Percentiles rank a stretch among this genome's conserved stretches.
Evolutionary conservation across 2,329 filamentous ascomycete genomes (phyloP).

Genomic region (Fusarium sp.): DNA sequence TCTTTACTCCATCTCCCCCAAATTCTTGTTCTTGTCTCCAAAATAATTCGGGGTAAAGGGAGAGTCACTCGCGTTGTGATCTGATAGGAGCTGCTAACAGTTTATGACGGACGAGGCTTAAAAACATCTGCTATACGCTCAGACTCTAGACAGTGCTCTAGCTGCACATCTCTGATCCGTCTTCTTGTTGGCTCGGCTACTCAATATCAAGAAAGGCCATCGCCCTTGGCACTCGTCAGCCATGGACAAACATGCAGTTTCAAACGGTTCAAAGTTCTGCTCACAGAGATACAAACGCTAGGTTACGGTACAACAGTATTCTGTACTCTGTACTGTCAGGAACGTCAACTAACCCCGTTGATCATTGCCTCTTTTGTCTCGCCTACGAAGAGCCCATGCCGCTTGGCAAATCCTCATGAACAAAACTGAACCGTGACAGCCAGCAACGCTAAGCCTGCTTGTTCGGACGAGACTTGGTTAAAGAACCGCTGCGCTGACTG

Average conservation of each 20-base stretch:
- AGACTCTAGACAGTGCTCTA: background rate
- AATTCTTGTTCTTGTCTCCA: slow-evolving; percentile 10
- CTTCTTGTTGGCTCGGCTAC: background rate
- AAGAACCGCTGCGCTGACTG: no score
- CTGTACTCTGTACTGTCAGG: background rate
- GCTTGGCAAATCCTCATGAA: slow-evolving; percentile 11
- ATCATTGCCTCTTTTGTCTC: slow-evolving; percentile 10
- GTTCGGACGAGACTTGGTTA: background rate
- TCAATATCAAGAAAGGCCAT: background rate
- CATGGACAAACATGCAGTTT: no score
- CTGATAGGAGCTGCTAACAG: slow-evolving; percentile 13
- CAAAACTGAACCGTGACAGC: no score
- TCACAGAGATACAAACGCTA: no score
- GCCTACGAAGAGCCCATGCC: slow-evolving; percentile 1
- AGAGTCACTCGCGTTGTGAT: background rate
- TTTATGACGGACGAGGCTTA: background rate
- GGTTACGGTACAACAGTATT: no score
- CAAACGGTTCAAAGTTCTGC: background rate
- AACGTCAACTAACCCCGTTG: background rate
- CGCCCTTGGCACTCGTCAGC: no score
- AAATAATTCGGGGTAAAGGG: slow-evolving; percentile 31
- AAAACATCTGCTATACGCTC: background rate
- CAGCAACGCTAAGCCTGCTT: background rate
- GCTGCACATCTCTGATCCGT: background rate
- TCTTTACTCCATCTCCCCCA: slow-evolving; percentile 22